Evolutionary conservation across 1,139 yeast genomes (phyloP), one percentile per base, ranked within the genome.

Genomic region (Lipomyces yarrowii): DNA sequence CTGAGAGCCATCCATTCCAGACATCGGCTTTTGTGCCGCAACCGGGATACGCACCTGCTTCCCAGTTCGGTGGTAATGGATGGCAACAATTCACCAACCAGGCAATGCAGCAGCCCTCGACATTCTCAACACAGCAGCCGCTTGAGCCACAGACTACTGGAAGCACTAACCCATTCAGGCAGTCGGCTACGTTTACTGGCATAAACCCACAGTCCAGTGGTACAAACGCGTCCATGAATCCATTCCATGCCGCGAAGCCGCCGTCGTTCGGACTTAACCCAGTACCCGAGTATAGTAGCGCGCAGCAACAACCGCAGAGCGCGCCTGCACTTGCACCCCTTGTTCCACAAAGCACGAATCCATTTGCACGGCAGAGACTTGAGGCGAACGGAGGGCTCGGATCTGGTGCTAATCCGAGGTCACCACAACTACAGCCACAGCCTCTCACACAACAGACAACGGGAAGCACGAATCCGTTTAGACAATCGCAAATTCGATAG

Each of bases 161-260:
- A 13, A 63, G 62, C 26, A 64, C 70, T 7, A 69, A 69, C 52
- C 71, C 71, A 18, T 69, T 69, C 65, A 56, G 71, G n/a, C 68
- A 60, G 33, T 54, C 70, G 51, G 39, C 62, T 15, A 30, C 42
- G 35, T 65, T 57, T 15, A 59, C 69, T 3, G 67, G 64, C 8
- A 68, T 69, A 42, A 63, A 59, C 57, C 69, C 70, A 21, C 69
- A 66, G 48, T 35, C 39, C 33, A 66, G 60, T 18, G 69, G 67
- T 8, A 21, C 59, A 3, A 37, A 10, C 21, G 26, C 35, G 18
- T 56, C 66, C n/a, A 60, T 67, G 39, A 65, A 65, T 54, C 68
- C 68, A 26, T 65, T 65, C 56, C 62, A 59, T 26, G 30, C 51
- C 13, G 64, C 61, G 35, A 60, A 56, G 30, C 33, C 61, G 37